These are phyloP conservation scores for Celoporthe dispersa DNA, from an alignment of 2,329 filamentous ascomycete genomes.

Conservation along the genomic window DNA sequence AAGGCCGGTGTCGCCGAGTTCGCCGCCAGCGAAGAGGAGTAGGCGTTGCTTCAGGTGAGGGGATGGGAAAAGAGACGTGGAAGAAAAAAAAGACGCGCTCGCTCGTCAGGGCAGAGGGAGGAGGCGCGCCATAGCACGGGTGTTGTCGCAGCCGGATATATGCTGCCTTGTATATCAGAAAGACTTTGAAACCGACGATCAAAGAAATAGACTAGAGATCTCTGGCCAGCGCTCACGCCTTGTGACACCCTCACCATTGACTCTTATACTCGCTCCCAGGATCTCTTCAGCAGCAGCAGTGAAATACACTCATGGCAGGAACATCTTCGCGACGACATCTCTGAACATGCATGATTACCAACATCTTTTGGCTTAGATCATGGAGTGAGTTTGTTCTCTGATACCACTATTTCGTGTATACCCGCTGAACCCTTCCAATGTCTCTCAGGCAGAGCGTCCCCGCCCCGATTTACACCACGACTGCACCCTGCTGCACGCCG, in stretches of 20 bases:
- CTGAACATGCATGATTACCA: not conserved
- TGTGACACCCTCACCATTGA: not conserved
- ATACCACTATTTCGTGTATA: not conserved
- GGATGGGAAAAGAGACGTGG: not conserved
- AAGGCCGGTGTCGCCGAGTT: slow-evolving; percentile 70
- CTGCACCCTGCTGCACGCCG: not conserved
- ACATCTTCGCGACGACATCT: not conserved
- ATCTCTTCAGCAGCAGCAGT: not conserved
- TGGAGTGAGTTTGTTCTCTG: not conserved
- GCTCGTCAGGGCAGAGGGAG: not conserved
- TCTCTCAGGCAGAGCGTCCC: not conserved
- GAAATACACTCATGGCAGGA: not conserved
- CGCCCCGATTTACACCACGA: not conserved
- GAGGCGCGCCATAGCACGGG: not conserved
- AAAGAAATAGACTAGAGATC: not conserved
- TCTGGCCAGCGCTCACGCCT: not conserved
- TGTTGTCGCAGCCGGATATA: not conserved
- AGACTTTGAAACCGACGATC: not conserved
- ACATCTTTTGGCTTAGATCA: not conserved
- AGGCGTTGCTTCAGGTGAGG: slow-evolving; percentile 32
- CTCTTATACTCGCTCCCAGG: not conserved
- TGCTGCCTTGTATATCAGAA: slow-evolving; percentile 5
- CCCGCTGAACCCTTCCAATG: not conserved
- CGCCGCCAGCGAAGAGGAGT: slow-evolving; percentile 47
- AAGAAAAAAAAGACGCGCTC: not conserved